Conservation (phyloP, 2,329 filamentous ascomycete genomes). For the Rachicladosporium sp. region DNA sequence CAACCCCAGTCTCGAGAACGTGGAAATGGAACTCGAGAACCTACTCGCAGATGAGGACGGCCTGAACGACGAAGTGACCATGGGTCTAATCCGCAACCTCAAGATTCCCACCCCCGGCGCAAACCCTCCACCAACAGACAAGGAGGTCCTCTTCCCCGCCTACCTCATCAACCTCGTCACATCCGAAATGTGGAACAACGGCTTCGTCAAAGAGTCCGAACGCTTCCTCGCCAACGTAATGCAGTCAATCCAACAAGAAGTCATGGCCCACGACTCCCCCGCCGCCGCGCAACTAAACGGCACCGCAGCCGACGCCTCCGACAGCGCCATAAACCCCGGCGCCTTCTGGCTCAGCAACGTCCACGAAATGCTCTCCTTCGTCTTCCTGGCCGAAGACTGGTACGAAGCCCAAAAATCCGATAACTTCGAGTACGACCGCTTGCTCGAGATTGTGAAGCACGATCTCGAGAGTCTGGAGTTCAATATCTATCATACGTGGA, state of each 20-base stretch:
- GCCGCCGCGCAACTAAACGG: too few relatives aligned
- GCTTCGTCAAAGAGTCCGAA: constrained; percentile 98
- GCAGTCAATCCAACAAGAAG: constrained; percentile 98
- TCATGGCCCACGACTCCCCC: constrained; percentile 87
- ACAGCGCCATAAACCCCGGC: constrained; percentile 92
- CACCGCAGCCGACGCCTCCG: constrained; percentile 24
- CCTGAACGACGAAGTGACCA: constrained; percentile 90
- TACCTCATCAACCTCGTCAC: constrained; percentile 98
- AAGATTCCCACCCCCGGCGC: constrained; percentile 87
- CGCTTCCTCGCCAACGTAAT: constrained; percentile 98
- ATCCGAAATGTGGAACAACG: constrained; percentile 99
- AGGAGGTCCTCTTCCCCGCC: constrained; percentile 95
- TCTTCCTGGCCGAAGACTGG: constrained; percentile 98
- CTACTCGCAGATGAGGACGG: constrained; percentile 90
- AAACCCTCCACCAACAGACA: constrained; percentile 84
- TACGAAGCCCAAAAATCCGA: constrained; percentile 99
- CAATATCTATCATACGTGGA: constrained; percentile 99
- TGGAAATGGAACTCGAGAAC: constrained; percentile 88
- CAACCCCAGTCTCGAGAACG: constrained; percentile 70
- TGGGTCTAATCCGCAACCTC: constrained; percentile 89
- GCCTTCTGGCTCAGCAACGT: constrained; percentile 99
- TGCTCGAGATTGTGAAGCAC: constrained; percentile 97
- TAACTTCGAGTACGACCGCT: constrained; percentile 95
- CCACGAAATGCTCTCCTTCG: constrained; percentile 98
- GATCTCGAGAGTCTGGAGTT: constrained; percentile 96